Evolutionary conservation across 106 monocot species (phyloP), one percentile per base, ranked within the genome.

Genomic region (Acanthochlamys bracteata): DNA sequence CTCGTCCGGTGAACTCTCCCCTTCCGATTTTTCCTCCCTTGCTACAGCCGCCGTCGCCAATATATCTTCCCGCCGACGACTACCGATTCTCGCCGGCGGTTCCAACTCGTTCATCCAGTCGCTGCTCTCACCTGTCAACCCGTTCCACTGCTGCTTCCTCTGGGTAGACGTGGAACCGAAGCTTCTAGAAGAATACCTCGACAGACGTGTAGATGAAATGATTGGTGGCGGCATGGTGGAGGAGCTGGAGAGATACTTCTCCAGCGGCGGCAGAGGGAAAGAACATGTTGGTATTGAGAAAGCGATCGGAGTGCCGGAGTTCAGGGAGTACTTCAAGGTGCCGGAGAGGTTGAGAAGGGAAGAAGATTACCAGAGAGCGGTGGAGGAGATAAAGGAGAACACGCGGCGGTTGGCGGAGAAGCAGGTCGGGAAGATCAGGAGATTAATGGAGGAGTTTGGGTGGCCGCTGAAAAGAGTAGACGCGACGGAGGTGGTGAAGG

Each of bases 301-400:
- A 75, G 94, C 94, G 24, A 94, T 94, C 68, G 94, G 94, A 11
- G 86, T 94, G 46, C 76, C 81, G 15, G 94, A 94, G 81, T 77
- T 94, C 22, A 55, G 62, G 59, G 69, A 60, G 24, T 84, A 77
- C 70, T 90, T 89, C 41, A 10, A 63, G 46, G 52, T 24, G 24
- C 61, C 39, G 20, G 53, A 46, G 53, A 24, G 41, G 57, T 55
- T 39, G n/a, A 24, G 22, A 41, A 43, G 52, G 40, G 20, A 7
- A 8, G 60, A 25, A 42, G 62, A 46, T 25, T 75, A 69, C 64
- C 70, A 63, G n/a, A 77, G 42, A 46, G 82, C 82, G 70, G 63
- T 94, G 73, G 75, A 43, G 68, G 79, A 62, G 62, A 76, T 86
- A 23, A 94, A 86, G 73, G 63, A 40, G 68, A 90, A 89, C 82